These are phyloP conservation scores for Claviceps sorghi DNA, from an alignment of 2,329 filamentous ascomycete genomes.

Conservation along the genomic window DNA sequence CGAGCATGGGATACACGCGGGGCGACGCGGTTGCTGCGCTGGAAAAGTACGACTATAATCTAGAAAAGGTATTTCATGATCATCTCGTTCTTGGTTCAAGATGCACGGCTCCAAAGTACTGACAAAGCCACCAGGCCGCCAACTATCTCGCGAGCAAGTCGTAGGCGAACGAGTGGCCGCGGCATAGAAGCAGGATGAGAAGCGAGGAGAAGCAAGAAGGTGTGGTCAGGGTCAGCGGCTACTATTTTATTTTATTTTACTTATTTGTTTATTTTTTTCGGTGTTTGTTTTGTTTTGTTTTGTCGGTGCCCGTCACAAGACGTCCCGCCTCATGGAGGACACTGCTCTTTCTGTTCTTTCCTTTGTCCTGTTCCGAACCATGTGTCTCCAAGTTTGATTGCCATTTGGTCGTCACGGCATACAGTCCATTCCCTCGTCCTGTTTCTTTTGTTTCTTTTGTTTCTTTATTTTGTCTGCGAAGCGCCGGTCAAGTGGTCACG, in stretches of 20 bases:
- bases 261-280: no score
- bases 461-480: neutral
- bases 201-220: neutral
- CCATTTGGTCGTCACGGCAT: no score
- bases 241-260: neutral
- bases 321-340: neutral
- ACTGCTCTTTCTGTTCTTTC: neutral
- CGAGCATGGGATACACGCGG: constrained; percentile 74
- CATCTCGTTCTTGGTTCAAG: no score
- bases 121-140: constrained; percentile 27
- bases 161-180: constrained; percentile 14
- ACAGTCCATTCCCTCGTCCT: neutral
- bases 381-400: no score
- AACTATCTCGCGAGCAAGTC: constrained; percentile 42
- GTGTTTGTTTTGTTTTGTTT: no score
- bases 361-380: no score
- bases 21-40: constrained; percentile 61
- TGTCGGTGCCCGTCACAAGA: no score
- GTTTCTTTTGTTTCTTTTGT: neutral
- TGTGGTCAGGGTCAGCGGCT: neutral
- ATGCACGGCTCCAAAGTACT: constrained; percentile 5
- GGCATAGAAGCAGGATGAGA: neutral
- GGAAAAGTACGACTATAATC: constrained; percentile 91
- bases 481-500: no score
- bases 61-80: constrained; percentile 57